Evolutionary conservation across 2,329 filamentous ascomycete genomes (phyloP), one percentile per base, ranked within the genome.

Genomic region (Esteya vermicola): DNA sequence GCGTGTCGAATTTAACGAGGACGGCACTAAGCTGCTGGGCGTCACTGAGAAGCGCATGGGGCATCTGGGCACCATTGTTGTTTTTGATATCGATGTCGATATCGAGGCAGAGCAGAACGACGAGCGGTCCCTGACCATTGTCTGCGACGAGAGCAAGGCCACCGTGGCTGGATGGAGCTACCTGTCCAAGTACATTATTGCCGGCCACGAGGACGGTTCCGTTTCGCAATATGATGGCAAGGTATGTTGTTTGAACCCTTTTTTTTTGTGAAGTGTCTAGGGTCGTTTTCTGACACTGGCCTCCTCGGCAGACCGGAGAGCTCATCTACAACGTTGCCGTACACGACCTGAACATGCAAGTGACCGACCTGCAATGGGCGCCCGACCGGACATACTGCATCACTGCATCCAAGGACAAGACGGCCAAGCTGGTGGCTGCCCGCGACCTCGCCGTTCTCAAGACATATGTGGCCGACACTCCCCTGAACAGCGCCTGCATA

Each of bases 31-130:
- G 65, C 71, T 98, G 53, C 70, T 98, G 49, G 89, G 85, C 48
- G 88, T 98, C 48, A 98, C 91, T 40, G 91, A 98, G 70, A 94
- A 95, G 81, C 85, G 91, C 55, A 94, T 93, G 77, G 91, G 91
- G 51, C 89, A 85, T 65, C 72, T 96, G 50, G 85, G 85, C 57
- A 93, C 88, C 51, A 95, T 98, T 55, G 80, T 89, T 47, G 86
- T 96, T 48, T 74, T 93, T 57, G 84, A 94, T 59, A 82, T 98
- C 70, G 79, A 77, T 61, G 75, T 79, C 50, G 86, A 93, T 57
- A 73, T 83, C 48, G 69, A 88, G 48, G 85, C 80, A 47, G 76
- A 85, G 60, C 91, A 98, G 70, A 76, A 69, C 50, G 77, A 86
- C 53, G 88, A 95, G 67, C 83, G 80, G 55, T 70, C 65, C 48